These are phyloP conservation scores for Claviceps citrina DNA, from an alignment of 2,329 filamentous ascomycete genomes.

Conservation along the genomic window DNA sequence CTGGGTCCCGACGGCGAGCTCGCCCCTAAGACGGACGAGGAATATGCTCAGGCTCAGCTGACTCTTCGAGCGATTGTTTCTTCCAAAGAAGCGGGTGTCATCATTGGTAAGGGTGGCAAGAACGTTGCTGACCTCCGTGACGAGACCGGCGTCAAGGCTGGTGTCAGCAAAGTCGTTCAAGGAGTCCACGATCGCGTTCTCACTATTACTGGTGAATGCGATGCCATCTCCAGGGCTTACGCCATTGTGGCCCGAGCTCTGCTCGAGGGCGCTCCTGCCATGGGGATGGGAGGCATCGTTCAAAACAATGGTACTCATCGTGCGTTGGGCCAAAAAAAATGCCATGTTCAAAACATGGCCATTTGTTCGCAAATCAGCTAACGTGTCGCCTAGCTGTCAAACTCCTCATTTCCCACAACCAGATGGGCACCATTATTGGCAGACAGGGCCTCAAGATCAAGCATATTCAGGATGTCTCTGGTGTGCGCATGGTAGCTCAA, in stretches of 20 bases:
- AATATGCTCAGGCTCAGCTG: slow-evolving; percentile 83
- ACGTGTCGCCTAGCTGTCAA: slow-evolving; percentile 86
- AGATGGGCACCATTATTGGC: slow-evolving; percentile 99
- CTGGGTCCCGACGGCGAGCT: slow-evolving; percentile 61
- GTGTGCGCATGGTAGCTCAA: slow-evolving; percentile 96
- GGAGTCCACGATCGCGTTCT: slow-evolving; percentile 94
- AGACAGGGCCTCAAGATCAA: slow-evolving; percentile 96
- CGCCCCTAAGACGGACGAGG: slow-evolving; percentile 83
- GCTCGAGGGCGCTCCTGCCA: slow-evolving; percentile 80
- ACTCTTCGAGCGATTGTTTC: slow-evolving; percentile 96
- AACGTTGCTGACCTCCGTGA: slow-evolving; percentile 95
- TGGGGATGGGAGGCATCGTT: slow-evolving; percentile 90
- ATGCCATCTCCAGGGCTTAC: slow-evolving; percentile 82
- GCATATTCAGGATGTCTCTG: slow-evolving; percentile 92
- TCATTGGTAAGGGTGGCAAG: slow-evolving; percentile 97
- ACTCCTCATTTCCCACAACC: slow-evolving; percentile 96
- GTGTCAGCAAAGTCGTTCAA: slow-evolving; percentile 96
- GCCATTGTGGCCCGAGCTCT: slow-evolving; percentile 82
- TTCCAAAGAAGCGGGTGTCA: slow-evolving; percentile 96
- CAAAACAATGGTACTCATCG: slow-evolving; percentile 84
- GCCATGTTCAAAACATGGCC: too few relatives aligned
- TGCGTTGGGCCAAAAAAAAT: slow-evolving; percentile 35
- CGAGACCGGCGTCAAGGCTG: slow-evolving; percentile 93
- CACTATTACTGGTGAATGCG: slow-evolving; percentile 81
- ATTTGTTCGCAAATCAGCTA: neutral